Base-by-base conservation (phyloP, 345 rosid genomes). In the Sonneratia caseolaris region DNA sequence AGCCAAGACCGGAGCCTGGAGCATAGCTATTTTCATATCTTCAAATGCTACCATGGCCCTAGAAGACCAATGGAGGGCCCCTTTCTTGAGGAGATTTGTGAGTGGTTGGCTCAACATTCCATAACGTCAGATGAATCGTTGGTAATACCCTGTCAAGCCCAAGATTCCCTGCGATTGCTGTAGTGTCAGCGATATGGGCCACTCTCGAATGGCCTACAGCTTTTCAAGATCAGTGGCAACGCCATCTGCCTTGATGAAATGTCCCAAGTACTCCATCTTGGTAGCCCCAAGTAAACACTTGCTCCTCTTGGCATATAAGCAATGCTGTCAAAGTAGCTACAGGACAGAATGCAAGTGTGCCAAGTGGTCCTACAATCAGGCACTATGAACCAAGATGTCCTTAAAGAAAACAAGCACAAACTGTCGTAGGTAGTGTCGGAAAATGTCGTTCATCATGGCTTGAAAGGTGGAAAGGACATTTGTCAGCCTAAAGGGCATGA, bases 391-490 rank as follows among this genome's bases (percentile, higher is more conserved):
- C 24, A 68, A 35, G 12, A 42, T 68, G 32, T 68, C 70, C 19
- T 38, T 7, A 42, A 68, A 68, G 35, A 38, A 68, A 19, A 68
- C 70, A 11, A 69, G 3, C 7, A 69, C 62, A 24, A 69, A 69
- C 8, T 48, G 49, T 0, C 61, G 18, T 14, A 68, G 27, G 27
- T 18, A 68, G 0, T 59, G 37, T 45, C 5, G 18, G 7, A 53
- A 53, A 4, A 53, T 7, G 4, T 18, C 59, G 15, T 53, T 53
- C 59, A 53, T 53, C 4, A 18, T 27, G n/a, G 9, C 59, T 53
- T 19, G 59, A 19, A 53, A 53, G n/a, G 59, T 53, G 1, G 59
- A 53, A 3, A 22, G 59, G 7, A 6, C 59, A 53, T 53, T 53
- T 19, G 59, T 53, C 6, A 53, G n/a, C n/a, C 59, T 22, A 16